Evolutionary conservation across 768 basidiomycete species (phyloP).

Genomic region (Pleurotus giganteus): DNA sequence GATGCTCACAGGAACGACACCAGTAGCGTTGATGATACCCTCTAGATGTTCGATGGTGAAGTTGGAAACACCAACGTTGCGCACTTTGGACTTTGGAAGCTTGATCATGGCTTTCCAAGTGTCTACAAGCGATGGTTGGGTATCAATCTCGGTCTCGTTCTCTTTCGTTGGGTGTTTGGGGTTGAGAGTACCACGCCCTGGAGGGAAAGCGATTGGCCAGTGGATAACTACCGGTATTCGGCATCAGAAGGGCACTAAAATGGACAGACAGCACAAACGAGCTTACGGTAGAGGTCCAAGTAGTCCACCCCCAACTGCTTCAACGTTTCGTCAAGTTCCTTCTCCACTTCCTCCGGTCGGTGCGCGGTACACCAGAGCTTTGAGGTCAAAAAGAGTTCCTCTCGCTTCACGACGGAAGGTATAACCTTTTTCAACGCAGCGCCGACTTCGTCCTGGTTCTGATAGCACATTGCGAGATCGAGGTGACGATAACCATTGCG

Average conservation of each 20-base stretch:
- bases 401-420: conserved; percentile 72
- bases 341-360: conserved; percentile 63
- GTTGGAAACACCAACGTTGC: conserved; percentile 77
- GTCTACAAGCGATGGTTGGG: conserved; percentile 59
- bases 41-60: conserved; percentile 66
- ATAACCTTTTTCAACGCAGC: conserved; percentile 75
- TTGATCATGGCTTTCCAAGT: conserved; percentile 83
- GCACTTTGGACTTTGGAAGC: conserved; percentile 69
- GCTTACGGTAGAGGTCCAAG: conserved; percentile 77
- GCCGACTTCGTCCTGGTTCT: conserved; percentile 78
- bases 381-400: conserved; percentile 78
- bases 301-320: conserved; percentile 70
- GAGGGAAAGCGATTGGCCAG: conserved; percentile 73
- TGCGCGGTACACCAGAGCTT: conserved; percentile 84
- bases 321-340: conserved; percentile 75
- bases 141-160: conserved; percentile 55
- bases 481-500: conserved; percentile 80
- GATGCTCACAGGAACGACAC: conserved; percentile 62
- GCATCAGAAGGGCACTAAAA: background rate
- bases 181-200: conserved; percentile 46
- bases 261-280: background rate
- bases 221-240: conserved; percentile 64
- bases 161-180: conserved; percentile 48
- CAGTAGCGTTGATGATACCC: conserved; percentile 66
- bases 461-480: conserved; percentile 78